Conservation (phyloP, 2,329 filamentous ascomycete species). For the Aspergillus pseudoviridinutans region DNA sequence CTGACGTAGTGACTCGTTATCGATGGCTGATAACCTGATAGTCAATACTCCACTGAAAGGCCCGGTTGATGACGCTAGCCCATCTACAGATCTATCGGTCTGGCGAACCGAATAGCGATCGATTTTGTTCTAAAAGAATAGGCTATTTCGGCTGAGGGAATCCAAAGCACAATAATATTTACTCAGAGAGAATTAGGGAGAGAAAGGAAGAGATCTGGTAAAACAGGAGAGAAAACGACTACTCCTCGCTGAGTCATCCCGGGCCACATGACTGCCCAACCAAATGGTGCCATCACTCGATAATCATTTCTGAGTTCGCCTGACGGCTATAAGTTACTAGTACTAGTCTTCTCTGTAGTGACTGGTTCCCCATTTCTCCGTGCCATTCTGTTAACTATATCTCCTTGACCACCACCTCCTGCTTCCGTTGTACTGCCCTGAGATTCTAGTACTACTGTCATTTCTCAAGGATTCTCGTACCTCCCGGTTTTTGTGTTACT, state of each 20-base stretch:
- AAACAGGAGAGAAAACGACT: background rate
- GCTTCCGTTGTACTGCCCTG: background rate
- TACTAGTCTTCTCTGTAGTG: background rate
- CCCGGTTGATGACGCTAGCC: background rate
- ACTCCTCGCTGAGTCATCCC: background rate
- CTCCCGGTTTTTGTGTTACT: background rate
- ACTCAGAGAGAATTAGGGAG: background rate
- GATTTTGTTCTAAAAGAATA: background rate
- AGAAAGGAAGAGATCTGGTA: background rate
- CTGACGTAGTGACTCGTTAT: background rate
- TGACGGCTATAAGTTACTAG: background rate
- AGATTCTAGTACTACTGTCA: background rate
- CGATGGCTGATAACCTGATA: background rate
- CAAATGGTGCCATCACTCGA: background rate
- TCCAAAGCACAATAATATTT: background rate
- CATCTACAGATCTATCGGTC: background rate
- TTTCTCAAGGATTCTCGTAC: background rate
- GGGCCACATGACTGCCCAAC: background rate
- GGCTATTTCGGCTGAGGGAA: background rate
- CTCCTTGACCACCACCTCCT: background rate
- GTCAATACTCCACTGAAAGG: background rate
- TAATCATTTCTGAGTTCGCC: background rate
- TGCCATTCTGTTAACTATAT: background rate
- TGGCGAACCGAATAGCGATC: background rate
- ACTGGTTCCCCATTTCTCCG: background rate